Evolutionary conservation across 2,329 filamentous ascomycete genomes (phyloP), one percentile per base, ranked within the genome.

Genomic region (Ceratocystis smalleyi): DNA sequence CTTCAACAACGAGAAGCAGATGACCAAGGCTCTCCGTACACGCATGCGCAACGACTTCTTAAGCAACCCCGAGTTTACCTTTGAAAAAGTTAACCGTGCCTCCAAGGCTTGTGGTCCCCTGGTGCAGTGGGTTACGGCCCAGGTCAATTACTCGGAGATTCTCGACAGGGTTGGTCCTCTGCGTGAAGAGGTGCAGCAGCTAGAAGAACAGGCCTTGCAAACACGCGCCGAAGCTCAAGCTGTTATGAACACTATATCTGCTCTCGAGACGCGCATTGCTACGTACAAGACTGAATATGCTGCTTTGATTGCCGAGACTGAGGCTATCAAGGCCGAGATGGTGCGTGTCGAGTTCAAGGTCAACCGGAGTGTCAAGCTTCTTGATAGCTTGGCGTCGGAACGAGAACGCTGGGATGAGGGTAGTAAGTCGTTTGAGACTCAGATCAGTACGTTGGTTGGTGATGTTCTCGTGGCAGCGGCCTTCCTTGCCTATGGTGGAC

Each of bases 311-410:
- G 96, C 91, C 74, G 91, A 99, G 77, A 96, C 91, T 0, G 89
- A 97, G 74, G 89, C 91, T 3, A 97, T 99, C 82, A 97, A 97
- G 78, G 79, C 87, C 0, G 94, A 99, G 76, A 97, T 99, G 94
- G 84, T 85, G 67, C 86, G 90, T 67, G 94, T 99, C 6, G 88
- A 99, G 75, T 96, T 91, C 79, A 99, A 99, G 81, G 94, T 99
- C 64, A 90, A 97, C 73, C 87, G 94, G 72, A 97, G 92, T 77
- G 89, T 96, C 68, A 87, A 91, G 71, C 81, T 99, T 59, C 85
- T 99, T 22, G 92, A 96, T 75, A 96, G 91, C 75, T 79, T 99
- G 69, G 95, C 94, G 7, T 96, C 92, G 3, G 94, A 99, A 77
- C 84, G 92, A 74, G 83, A 82, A 47, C 86, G 94, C 71, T 99